Evolutionary conservation across 768 basidiomycete species (phyloP).

Genomic region (Tricholoma sp.): DNA sequence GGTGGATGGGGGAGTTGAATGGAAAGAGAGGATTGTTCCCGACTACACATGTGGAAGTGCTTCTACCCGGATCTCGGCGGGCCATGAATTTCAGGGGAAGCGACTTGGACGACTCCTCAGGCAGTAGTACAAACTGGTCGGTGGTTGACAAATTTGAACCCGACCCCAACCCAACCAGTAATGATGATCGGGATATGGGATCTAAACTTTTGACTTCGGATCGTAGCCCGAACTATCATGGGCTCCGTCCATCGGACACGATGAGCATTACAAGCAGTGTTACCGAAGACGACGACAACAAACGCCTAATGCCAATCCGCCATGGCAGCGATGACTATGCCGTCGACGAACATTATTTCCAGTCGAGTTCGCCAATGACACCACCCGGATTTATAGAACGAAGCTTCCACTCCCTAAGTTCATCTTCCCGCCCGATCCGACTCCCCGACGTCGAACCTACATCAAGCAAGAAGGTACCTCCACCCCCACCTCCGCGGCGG

Average conservation of each 20-base stretch:
- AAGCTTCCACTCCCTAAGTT: conserved; percentile 3
- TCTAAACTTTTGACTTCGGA: conserved; percentile 38
- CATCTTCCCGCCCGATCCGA: conserved; percentile 14
- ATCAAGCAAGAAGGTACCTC: conserved; percentile 45
- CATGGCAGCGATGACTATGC: conserved; percentile 10
- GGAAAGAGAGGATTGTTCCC: conserved; percentile 82
- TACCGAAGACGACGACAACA: conserved; percentile 41
- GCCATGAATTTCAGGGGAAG: conserved; percentile 7
- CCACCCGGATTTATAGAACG: not conserved
- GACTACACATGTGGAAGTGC: conserved; percentile 60
- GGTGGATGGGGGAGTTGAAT: conserved; percentile 82
- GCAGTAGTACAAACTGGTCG: not conserved
- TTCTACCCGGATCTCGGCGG: conserved; percentile 25
- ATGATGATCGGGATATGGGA: conserved; percentile 46
- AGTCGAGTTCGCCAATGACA: conserved; percentile 1
- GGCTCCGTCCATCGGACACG: conserved; percentile 32
- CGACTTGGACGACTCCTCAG: conserved; percentile 1
- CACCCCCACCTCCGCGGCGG: conserved; percentile 63
- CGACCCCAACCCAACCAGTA: conserved; percentile 24
- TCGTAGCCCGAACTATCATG: conserved; percentile 37
- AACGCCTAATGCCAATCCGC: conserved; percentile 17
- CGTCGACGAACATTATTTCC: conserved; percentile 15
- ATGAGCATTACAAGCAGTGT: conserved; percentile 39
- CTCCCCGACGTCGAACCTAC: conserved; percentile 17
- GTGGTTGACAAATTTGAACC: conserved; percentile 12